phyloP scores from a whole-genome alignment of 305 asterid genomes.

The Solanum chacoense region DNA sequence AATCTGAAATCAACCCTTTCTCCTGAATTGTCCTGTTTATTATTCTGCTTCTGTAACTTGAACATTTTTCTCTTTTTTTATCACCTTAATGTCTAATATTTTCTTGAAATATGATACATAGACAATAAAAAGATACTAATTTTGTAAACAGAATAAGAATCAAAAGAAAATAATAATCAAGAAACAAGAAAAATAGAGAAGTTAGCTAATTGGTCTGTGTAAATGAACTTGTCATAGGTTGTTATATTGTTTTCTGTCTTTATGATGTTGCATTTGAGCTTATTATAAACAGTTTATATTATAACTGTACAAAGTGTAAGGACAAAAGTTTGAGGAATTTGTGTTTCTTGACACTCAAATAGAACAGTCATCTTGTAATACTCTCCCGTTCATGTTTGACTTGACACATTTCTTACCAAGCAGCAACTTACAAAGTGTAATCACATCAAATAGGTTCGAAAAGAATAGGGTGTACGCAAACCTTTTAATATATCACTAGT shows the following conservation, averaged over 20 bases:
- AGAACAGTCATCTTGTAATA: not conserved
- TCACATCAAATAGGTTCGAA: accelerated
- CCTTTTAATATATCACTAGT: not conserved
- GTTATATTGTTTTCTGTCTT: constrained; percentile 12
- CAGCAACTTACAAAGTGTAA: not conserved
- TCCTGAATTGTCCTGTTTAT: constrained; percentile 28
- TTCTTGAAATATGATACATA: not conserved
- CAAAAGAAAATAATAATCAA: not conserved
- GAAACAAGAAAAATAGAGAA: not conserved
- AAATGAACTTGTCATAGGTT: not conserved
- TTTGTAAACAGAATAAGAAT: not conserved
- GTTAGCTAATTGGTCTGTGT: not conserved
- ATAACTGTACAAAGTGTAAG: not conserved
- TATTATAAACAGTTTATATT: not conserved
- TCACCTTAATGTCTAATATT: not conserved
- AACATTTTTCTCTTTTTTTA: constrained; percentile 25
- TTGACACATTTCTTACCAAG: not conserved
- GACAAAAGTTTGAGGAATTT: not conserved
- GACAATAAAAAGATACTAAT: not conserved
- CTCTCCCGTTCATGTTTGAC: not conserved
- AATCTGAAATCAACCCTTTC: constrained; percentile 69
- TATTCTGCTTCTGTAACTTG: constrained; percentile 44
- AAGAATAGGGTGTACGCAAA: accelerated
- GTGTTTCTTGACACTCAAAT: not conserved
- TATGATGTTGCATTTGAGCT: constrained; percentile 1